These are phyloP conservation scores for Lasiosphaeria ovina DNA, from an alignment of 495 filamentous ascomycete genomes.

Conservation along the genomic window DNA sequence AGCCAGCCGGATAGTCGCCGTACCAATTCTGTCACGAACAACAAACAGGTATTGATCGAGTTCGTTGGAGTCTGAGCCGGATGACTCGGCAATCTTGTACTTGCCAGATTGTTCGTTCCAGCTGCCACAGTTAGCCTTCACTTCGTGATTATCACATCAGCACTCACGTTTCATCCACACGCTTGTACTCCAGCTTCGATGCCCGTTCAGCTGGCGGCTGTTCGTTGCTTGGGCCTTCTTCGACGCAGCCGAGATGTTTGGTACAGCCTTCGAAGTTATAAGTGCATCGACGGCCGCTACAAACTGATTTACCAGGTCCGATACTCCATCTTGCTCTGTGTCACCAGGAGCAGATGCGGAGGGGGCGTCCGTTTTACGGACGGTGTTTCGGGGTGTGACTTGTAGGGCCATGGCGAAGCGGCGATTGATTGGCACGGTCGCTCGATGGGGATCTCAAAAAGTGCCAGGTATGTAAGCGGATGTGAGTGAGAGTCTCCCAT, in stretches of 20 bases:
- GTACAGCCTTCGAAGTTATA: constrained; percentile 3
- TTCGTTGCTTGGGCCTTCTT: constrained; percentile 1
- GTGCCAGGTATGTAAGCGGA: too few species aligned
- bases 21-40: neutral
- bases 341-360: neutral
- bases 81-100: neutral
- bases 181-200: neutral
- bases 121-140: neutral
- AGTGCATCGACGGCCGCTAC: constrained; percentile 5
- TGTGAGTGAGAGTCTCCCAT: too few species aligned
- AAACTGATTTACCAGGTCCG: constrained; percentile 5
- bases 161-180: neutral
- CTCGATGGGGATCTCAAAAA: too few species aligned
- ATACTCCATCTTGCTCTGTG: constrained; percentile 1
- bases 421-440: neutral
- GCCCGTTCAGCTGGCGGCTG: neutral
- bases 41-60: neutral
- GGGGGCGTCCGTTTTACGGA: neutral
- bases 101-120: neutral
- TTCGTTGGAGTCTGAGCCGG: neutral
- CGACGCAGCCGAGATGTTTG: neutral
- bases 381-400: neutral
- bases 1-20: neutral
- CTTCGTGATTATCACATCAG: neutral
- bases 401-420: neutral